Conservation (phyloP, 2,329 filamentous ascomycete species). For the Pseudopyrenochaeta lycopersici region DNA sequence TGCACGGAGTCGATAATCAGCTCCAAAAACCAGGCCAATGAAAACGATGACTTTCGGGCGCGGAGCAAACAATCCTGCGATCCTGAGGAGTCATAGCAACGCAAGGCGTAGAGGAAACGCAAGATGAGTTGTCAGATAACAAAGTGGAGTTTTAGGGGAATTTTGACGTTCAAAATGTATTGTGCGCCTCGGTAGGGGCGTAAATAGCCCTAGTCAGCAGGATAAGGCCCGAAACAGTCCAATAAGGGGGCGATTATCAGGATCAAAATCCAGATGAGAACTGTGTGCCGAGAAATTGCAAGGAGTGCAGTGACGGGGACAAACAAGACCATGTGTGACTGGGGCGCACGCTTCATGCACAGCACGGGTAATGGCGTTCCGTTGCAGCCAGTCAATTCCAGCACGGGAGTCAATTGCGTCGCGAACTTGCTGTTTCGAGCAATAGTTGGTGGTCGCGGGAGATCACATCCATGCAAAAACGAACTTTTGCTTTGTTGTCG, state of each 20-base stretch:
- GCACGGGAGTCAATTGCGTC: conserved; percentile 27
- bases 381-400: conserved; percentile 39
- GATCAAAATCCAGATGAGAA: conserved; percentile 45
- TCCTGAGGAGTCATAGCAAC: conserved; percentile 39
- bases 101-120: conserved; percentile 39
- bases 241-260: conserved; percentile 35
- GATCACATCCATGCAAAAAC: conserved; percentile 41
- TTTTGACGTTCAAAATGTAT: conserved; percentile 33
- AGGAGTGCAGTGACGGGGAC: conserved; percentile 38
- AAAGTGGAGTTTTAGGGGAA: conserved; percentile 32
- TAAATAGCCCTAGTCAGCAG: conserved; percentile 28
- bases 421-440: conserved; percentile 40
- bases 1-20: conserved; percentile 1
- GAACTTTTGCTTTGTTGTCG: conserved; percentile 44
- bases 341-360: conserved; percentile 41
- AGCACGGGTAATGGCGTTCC: conserved; percentile 43
- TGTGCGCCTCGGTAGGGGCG: conserved; percentile 42
- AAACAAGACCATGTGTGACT: conserved; percentile 34
- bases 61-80: conserved; percentile 39
- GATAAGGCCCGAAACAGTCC: conserved; percentile 30
- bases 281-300: conserved; percentile 48
- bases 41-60: conserved; percentile 19
- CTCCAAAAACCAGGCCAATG: conserved; percentile 1
- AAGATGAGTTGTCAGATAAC: conserved; percentile 50
- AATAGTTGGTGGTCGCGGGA: conserved; percentile 33